Conservation (phyloP, 1,284 basidiomycete genomes). For the Inonotus obliquus region DNA sequence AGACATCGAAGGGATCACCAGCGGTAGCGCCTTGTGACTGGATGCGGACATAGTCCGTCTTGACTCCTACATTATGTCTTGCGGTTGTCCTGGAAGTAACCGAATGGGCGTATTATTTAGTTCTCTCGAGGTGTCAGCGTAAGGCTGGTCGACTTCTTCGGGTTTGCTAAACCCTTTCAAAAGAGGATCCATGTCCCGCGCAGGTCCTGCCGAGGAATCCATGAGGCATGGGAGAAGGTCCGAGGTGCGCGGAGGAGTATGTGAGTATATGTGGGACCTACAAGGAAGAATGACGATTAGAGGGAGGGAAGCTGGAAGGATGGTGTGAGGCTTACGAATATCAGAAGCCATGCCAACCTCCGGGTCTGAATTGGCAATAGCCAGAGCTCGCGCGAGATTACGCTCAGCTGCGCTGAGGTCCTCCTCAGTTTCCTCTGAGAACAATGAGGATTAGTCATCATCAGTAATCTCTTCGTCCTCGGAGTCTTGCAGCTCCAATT, state of each 20-base stretch:
- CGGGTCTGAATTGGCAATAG: constrained; percentile 47
- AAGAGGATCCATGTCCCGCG: constrained; percentile 34
- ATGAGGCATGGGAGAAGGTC: constrained; percentile 63
- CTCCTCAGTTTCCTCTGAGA: constrained; percentile 1
- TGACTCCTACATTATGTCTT: constrained; percentile 27
- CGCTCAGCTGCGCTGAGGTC: constrained; percentile 44
- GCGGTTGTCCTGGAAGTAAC: too few species aligned
- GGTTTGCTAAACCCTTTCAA: constrained; percentile 35
- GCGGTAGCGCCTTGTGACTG: constrained; percentile 21
- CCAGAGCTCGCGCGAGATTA: constrained; percentile 57
- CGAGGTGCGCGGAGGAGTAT: constrained; percentile 67
- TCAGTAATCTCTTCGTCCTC: constrained; percentile 58
- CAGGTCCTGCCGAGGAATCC: constrained; percentile 66
- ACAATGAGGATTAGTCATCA: background rate
- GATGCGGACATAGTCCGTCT: constrained; percentile 60
- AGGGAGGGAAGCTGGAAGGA: background rate
- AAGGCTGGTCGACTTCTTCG: too few species aligned
- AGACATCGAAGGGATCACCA: too few species aligned
- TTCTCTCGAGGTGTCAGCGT: too few species aligned
- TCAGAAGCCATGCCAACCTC: constrained; percentile 56
- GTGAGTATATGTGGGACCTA: constrained; percentile 67
- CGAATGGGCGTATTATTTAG: too few species aligned
- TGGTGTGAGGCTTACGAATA: constrained; percentile 40
- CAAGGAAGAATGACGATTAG: constrained; percentile 36
- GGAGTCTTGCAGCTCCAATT: too few species aligned